A percentile compares a stretch with the other conserved stretches of the same genome.
phyloP scores from a whole-genome alignment of 306 rosid genomes.

The Trifolium fragiferum region DNA sequence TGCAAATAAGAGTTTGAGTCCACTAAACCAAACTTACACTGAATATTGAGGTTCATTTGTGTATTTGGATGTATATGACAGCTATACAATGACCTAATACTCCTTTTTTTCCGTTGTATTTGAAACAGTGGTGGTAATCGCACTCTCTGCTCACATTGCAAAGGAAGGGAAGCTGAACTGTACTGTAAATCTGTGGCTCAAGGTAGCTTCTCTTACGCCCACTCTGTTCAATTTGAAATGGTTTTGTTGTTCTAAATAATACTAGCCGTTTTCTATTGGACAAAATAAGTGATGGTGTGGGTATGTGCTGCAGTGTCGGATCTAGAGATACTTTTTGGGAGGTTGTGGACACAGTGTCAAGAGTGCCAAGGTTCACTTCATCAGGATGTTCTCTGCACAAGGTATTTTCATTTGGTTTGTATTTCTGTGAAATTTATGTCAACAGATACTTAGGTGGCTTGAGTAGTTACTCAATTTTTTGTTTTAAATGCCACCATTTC shows the following conservation, averaged over 20 bases:
- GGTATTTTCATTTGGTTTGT: conserved; percentile 56
- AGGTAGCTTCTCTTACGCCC: conserved; percentile 55
- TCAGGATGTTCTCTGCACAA: conserved; percentile 98
- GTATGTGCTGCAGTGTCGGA: conserved; percentile 72
- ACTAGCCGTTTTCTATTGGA: conserved; percentile 26
- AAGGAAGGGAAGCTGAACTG: conserved; percentile 90
- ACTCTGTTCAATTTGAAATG: conserved; percentile 28
- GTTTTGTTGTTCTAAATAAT: conserved; percentile 35
- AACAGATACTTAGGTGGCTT: conserved; percentile 19
- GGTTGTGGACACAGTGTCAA: conserved; percentile 98
- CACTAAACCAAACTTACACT: not conserved
- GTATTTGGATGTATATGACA: conserved; percentile 21
- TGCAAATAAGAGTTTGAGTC: conserved; percentile 7
- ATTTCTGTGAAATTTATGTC: conserved; percentile 18
- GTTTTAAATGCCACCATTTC: conserved; percentile 6
- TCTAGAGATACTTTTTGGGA: conserved; percentile 89
- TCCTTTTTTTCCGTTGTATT: conserved; percentile 35
- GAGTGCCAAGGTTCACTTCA: conserved; percentile 99
- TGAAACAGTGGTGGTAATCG: conserved; percentile 59
- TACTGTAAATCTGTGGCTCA: conserved; percentile 82
- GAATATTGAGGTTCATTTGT: conserved; percentile 8
- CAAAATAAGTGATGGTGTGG: conserved; percentile 39
- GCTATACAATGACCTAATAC: conserved; percentile 19
- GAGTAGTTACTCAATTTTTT: conserved; percentile 23
- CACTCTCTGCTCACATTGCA: conserved; percentile 85